phyloP scores from a whole-genome alignment of 345 rosid genomes.

The Gossypium bickii region DNA sequence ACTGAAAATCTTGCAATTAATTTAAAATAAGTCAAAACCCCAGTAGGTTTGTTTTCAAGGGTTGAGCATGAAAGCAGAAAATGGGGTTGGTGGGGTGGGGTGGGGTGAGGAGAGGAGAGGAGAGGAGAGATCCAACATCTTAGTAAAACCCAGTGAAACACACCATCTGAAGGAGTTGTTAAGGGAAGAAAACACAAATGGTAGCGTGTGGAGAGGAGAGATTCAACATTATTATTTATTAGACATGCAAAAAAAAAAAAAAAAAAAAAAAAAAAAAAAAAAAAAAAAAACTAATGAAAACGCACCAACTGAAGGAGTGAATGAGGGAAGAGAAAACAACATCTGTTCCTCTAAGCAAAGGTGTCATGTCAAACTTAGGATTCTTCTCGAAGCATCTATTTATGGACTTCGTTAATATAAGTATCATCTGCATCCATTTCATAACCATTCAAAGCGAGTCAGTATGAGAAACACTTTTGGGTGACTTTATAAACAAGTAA shows the following conservation, averaged over 20 bases:
- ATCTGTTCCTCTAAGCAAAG: slow-evolving; percentile 96
- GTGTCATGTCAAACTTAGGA: slow-evolving; percentile 96
- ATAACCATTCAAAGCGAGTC: slow-evolving; percentile 13
- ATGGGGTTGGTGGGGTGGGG: not conserved
- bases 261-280: too few species aligned
- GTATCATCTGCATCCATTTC: slow-evolving; percentile 78
- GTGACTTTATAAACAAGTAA: not conserved
- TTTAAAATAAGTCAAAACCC: not conserved
- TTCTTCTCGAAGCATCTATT: slow-evolving; percentile 96
- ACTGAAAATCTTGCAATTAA: not conserved
- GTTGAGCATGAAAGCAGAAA: not conserved
- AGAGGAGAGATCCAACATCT: not conserved
- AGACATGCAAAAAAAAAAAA: not conserved
- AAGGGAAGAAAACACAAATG: slow-evolving; percentile 75
- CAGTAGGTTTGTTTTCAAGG: slow-evolving; percentile 1
- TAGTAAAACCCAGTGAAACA: slow-evolving; percentile 29
- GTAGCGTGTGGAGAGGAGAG: not conserved
- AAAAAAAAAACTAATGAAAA: slow-evolving; percentile 20
- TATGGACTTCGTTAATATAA: slow-evolving; percentile 85
- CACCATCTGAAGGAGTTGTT: slow-evolving; percentile 88
- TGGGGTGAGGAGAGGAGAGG: not conserved
- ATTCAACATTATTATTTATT: not conserved
- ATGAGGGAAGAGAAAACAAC: slow-evolving; percentile 93
- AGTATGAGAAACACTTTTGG: slow-evolving; percentile 5
- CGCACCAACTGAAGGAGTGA: slow-evolving; percentile 93